These are phyloP conservation scores for Amanita molliuscula DNA, from an alignment of 768 basidiomycete species.

Conservation along the genomic window DNA sequence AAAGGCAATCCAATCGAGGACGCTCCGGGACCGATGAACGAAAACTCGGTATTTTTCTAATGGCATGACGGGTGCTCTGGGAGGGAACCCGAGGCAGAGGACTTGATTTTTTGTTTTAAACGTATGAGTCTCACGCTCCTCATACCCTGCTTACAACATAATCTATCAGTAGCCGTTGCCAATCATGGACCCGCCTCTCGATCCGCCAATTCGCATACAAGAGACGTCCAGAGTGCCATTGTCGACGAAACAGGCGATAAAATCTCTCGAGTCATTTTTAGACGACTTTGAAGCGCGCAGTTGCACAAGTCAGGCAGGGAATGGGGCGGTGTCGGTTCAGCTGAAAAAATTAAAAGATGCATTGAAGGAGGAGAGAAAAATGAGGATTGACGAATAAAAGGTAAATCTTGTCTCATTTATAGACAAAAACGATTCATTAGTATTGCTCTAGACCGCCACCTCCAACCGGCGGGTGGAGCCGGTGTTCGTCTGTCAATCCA, in stretches of 20 bases:
- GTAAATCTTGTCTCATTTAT: neutral
- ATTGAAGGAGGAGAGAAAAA: constrained; percentile 36
- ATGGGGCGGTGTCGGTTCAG: constrained; percentile 47
- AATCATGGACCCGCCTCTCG: constrained; percentile 40
- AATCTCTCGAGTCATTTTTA: constrained; percentile 34
- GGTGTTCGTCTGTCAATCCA: no score
- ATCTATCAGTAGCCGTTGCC: no score
- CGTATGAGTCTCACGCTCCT: no score
- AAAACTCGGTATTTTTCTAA: no score
- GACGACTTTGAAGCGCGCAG: constrained; percentile 35
- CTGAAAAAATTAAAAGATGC: constrained; percentile 46
- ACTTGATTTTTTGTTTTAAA: no score
- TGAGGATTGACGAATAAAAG: neutral
- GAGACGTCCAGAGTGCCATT: constrained; percentile 24
- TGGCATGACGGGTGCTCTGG: no score
- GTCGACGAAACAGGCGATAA: constrained; percentile 29
- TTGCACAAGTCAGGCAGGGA: constrained; percentile 37
- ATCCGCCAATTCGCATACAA: constrained; percentile 38
- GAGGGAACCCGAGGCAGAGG: no score
- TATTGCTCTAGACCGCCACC: no score
- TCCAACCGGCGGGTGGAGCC: no score
- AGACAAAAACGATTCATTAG: neutral
- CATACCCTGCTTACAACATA: no score
- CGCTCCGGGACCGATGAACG: no score
- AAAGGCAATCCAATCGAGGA: constrained; percentile 51